A percentile compares a stretch with the other conserved stretches of the same genome.
Conservation (phyloP, 441 rosid genomes). For the Macaranga tanarius region DNA sequence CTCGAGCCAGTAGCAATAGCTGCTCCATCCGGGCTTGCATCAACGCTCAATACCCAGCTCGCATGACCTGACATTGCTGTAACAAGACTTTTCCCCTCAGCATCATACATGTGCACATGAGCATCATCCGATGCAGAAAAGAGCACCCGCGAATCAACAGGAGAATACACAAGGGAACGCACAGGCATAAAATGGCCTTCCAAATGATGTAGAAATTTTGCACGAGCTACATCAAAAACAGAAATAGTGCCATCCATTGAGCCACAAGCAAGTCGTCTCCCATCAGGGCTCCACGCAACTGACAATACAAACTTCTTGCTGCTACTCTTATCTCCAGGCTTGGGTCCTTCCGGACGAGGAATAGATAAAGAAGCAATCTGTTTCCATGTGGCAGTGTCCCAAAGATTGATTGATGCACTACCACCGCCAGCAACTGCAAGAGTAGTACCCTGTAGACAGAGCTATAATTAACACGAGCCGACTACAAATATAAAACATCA, state of each 20-base stretch:
- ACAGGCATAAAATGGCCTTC: slow-evolving; percentile 95
- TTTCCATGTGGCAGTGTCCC: slow-evolving; percentile 97
- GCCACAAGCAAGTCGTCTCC: slow-evolving; percentile 84
- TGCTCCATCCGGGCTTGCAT: slow-evolving; percentile 84
- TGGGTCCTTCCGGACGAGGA: slow-evolving; percentile 84
- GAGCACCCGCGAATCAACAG: slow-evolving; percentile 65
- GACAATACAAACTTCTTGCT: slow-evolving; percentile 93
- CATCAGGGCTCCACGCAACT: slow-evolving; percentile 90
- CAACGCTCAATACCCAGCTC: slow-evolving; percentile 90
- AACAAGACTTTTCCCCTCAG: slow-evolving; percentile 69
- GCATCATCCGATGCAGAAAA: slow-evolving; percentile 89
- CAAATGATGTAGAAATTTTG: slow-evolving; percentile 80
- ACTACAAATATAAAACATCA: not conserved
- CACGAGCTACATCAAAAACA: slow-evolving; percentile 75
- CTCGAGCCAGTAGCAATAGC: slow-evolving; percentile 89
- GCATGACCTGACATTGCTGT: slow-evolving; percentile 91
- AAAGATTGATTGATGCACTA: slow-evolving; percentile 87
- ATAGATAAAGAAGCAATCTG: slow-evolving; percentile 60
- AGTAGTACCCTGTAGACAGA: slow-evolving; percentile 61
- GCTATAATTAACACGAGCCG: slow-evolving; percentile 12
- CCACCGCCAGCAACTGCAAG: slow-evolving; percentile 99
- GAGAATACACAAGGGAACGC: slow-evolving; percentile 83
- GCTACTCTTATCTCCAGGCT: slow-evolving; percentile 78
- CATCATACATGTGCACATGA: slow-evolving; percentile 87
- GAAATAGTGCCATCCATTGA: slow-evolving; percentile 95